Conservation (phyloP, 768 basidiomycete species). For the Leucogyrophana mollusca region DNA sequence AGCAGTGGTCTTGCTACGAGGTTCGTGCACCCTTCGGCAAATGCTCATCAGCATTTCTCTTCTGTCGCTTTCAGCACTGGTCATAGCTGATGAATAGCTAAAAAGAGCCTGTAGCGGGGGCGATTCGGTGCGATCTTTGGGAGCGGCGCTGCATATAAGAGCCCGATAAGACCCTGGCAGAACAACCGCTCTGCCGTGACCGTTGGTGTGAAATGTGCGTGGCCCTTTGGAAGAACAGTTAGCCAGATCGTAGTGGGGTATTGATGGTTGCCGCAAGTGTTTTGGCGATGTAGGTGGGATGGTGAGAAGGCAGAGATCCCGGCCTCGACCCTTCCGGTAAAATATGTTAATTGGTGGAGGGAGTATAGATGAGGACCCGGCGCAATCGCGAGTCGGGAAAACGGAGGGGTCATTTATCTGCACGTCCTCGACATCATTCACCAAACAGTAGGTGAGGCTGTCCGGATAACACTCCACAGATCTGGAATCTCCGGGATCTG, state of each 20-base stretch:
- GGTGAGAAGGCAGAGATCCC: slow-evolving; percentile 25
- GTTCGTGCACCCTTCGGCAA: slow-evolving; percentile 13
- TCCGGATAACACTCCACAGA: slow-evolving; percentile 22
- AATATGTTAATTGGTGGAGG: slow-evolving; percentile 33
- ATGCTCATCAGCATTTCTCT: slow-evolving; percentile 19
- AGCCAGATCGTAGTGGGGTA: slow-evolving; percentile 27
- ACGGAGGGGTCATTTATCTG: slow-evolving; percentile 28
- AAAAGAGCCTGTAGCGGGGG: slow-evolving; percentile 29
- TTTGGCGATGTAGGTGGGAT: slow-evolving; percentile 25
- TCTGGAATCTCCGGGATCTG: slow-evolving; percentile 28
- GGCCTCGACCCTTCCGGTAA: slow-evolving; percentile 28
- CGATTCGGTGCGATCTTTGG: slow-evolving; percentile 22
- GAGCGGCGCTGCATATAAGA: slow-evolving; percentile 26
- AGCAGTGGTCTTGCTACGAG: slow-evolving; percentile 22
- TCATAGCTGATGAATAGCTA: slow-evolving; percentile 37
- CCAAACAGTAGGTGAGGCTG: slow-evolving; percentile 28
- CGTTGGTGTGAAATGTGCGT: slow-evolving; percentile 25
- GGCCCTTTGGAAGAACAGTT: slow-evolving; percentile 24
- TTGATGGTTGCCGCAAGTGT: slow-evolving; percentile 18
- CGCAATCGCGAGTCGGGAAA: too few relatives aligned
- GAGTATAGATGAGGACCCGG: too few relatives aligned
- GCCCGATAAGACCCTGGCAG: slow-evolving; percentile 32
- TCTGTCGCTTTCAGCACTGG: slow-evolving; percentile 22
- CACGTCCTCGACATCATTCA: slow-evolving; percentile 31
- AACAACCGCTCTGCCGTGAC: slow-evolving; percentile 27